Percentiles rank a stretch among this genome's conserved stretches.
These are phyloP conservation scores for Beauveria varroae DNA, from an alignment of 2,329 filamentous ascomycete genomes.

Conservation along the genomic window DNA sequence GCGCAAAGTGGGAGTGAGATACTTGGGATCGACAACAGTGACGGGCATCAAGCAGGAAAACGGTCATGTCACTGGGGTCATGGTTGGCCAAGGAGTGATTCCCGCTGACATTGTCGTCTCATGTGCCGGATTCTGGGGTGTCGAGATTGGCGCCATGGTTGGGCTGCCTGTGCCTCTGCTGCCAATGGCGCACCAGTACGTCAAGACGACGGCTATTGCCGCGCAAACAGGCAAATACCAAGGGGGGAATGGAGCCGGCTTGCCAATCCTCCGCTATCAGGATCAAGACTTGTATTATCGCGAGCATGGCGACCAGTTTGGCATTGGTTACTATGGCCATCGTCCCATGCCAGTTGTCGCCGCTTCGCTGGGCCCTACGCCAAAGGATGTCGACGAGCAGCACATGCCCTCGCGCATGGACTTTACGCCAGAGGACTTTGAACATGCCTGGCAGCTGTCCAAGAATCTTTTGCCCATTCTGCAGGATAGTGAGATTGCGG, in stretches of 20 bases:
- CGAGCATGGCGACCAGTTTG: conserved; percentile 54
- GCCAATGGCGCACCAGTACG: conserved; percentile 57
- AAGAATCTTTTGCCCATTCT: conserved; percentile 47
- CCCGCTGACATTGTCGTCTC: conserved; percentile 54
- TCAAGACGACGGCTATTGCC: conserved; percentile 49
- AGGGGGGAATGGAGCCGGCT: conserved; percentile 38
- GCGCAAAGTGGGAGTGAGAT: conserved; percentile 47
- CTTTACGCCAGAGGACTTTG: conserved; percentile 54
- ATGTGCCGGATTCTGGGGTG: conserved; percentile 60
- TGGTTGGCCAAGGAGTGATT: conserved; percentile 39
- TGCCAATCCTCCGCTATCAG: conserved; percentile 56
- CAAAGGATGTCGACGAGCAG: conserved; percentile 45
- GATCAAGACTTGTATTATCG: conserved; percentile 59
- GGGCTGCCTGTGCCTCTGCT: conserved; percentile 50
- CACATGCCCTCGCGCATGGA: conserved; percentile 57
- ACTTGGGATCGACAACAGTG: conserved; percentile 48
- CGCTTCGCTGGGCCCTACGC: conserved; percentile 43
- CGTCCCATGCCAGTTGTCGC: conserved; percentile 53
- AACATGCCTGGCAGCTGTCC: conserved; percentile 50
- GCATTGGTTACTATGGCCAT: conserved; percentile 59
- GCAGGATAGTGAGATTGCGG: conserved; percentile 40
- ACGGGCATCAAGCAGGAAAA: conserved; percentile 45
- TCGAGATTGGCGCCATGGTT: conserved; percentile 56
- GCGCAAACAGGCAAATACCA: conserved; percentile 28
- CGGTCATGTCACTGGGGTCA: conserved; percentile 48